Conservation (phyloP, 1,284 basidiomycete genomes). For the Irpex rosettiformis region DNA sequence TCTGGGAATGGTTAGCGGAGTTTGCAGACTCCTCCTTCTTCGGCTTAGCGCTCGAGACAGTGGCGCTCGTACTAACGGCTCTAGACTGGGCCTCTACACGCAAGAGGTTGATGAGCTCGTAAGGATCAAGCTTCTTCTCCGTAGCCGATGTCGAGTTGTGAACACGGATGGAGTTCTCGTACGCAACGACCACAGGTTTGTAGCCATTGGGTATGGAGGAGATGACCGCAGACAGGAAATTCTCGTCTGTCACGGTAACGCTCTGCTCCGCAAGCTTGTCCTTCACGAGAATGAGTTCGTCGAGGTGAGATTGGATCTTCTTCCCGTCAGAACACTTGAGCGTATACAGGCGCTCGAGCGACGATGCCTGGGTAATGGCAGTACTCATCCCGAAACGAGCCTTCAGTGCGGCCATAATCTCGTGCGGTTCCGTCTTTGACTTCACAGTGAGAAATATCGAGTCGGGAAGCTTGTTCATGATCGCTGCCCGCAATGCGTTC, state of each 20-base stretch:
- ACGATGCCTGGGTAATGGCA: constrained; percentile 3
- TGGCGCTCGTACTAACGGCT: background rate
- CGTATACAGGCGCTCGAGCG: constrained; percentile 7
- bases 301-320: constrained; percentile 11
- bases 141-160: background rate
- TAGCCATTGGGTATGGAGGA: constrained; percentile 1
- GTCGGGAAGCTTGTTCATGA: constrained; percentile 10
- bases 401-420: constrained; percentile 7
- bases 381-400: constrained; percentile 9
- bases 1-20: background rate
- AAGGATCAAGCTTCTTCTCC: background rate
- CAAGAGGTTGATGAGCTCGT: background rate
- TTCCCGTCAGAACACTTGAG: constrained; percentile 9
- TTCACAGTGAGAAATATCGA: constrained; percentile 10
- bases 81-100: background rate
- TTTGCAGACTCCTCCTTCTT: background rate
- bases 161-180: background rate
- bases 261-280: constrained; percentile 9
- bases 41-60: background rate
- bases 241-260: background rate
- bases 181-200: background rate
- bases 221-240: constrained; percentile 1
- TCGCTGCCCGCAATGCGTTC: constrained; percentile 4
- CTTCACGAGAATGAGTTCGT: constrained; percentile 5
- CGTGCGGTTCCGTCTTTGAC: background rate